Evolutionary conservation across 2,329 filamentous ascomycete genomes (phyloP).

Genomic region (Pyricularia grisea): DNA sequence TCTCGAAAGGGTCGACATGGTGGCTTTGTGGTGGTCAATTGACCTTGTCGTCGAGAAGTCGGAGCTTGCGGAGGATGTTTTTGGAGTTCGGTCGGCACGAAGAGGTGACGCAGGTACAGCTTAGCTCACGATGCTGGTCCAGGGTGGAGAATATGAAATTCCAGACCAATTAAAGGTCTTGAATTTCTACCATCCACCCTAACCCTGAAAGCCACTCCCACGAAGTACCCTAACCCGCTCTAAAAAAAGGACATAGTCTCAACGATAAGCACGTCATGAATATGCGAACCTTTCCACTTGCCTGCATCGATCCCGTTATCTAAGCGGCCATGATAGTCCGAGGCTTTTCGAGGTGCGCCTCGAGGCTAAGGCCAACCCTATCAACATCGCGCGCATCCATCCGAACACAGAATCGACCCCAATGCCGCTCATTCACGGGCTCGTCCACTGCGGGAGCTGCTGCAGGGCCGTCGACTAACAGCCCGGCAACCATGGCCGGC

Average conservation of each 20-base stretch:
- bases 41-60: conserved; percentile 10
- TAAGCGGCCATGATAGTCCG: conserved; percentile 23
- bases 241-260: neutral
- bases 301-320: neutral
- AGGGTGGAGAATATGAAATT: neutral
- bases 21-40: conserved; percentile 24
- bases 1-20: conserved; percentile 86
- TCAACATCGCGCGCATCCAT: conserved; percentile 12
- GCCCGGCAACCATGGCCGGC: conserved; percentile 20
- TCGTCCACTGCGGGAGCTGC: conserved; percentile 17
- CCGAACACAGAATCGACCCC: conserved; percentile 11
- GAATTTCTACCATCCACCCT: neutral
- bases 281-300: neutral
- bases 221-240: neutral
- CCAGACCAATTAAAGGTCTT: neutral
- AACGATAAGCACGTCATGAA: neutral
- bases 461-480: conserved; percentile 10
- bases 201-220: neutral
- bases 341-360: conserved; percentile 20
- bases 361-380: conserved; percentile 16
- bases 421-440: conserved; percentile 30
- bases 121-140: neutral
- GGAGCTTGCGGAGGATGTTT: neutral
- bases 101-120: conserved; percentile 3
- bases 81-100: neutral